Evolutionary conservation across 768 basidiomycete genomes (phyloP), one percentile per base, ranked within the genome.

Genomic region (Xerocomus brunneocitrinus): DNA sequence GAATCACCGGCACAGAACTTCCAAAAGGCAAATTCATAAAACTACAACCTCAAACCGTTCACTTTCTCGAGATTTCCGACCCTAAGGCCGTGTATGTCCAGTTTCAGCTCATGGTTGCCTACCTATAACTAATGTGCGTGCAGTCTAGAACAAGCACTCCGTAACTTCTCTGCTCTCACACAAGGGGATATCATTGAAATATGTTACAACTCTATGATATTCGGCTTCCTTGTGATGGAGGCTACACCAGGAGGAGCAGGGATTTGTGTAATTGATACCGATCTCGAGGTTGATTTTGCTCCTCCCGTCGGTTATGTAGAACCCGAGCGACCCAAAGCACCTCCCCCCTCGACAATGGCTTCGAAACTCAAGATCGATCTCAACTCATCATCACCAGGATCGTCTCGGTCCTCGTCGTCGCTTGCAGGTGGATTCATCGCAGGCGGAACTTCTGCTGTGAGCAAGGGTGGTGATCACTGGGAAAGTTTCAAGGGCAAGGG

Each of bases 121-220:
- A 5, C 40, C 44, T 30, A 28, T 39, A 30, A 8, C 48, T 61
- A 14, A 61, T 24, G 38, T 48, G 25, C 25, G 32, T 34, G 6
- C 57, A 98, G 95, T 3, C 84, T 99, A 35, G 97, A 99, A 71
- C 89, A 94, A 68, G 91, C 93, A 14, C 76, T 99, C 13, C 85
- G 95, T 43, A 92, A 95, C 69, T 99, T 95, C 71, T 84, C 93
- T 28, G 83, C 84, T 16, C 77, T 99, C 25, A 93, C 95, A 0
- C 91, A 94, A 63, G 94, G 94, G 41, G 97, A 99, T 66, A 95
- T 97, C 56, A 91, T 99, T 67, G 97, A 98, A 72, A 95, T 99
- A 64, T 84, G 78, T n/a, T 98, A 99, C 73, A 98, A 98, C 68
- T 85, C 85, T 0, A 92, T 99, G 63, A 80, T 92, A 22, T 98